Evolutionary conservation across 495 filamentous ascomycete species (phyloP).

Genomic region (Lepidopterella palustris): DNA sequence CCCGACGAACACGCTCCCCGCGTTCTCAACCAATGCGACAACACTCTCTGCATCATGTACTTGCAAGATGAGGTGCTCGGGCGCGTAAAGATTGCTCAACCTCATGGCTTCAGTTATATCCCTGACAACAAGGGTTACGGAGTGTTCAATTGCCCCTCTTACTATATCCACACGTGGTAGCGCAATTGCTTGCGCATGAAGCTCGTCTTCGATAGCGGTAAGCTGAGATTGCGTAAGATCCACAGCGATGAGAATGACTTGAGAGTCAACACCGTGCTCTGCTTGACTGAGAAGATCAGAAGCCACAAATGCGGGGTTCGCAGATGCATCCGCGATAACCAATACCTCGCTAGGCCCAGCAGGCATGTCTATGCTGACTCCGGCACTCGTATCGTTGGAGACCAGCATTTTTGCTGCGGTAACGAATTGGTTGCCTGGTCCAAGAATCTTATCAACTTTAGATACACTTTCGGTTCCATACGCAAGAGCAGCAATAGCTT

Average conservation of each 20-base stretch:
- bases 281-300: slow-evolving; percentile 92
- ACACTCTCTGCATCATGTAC: slow-evolving; percentile 62
- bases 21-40: slow-evolving; percentile 80
- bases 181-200: slow-evolving; percentile 81
- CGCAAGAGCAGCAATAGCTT: slow-evolving; percentile 87
- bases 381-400: slow-evolving; percentile 88
- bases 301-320: slow-evolving; percentile 92
- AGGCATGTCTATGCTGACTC: slow-evolving; percentile 97
- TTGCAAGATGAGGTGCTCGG: slow-evolving; percentile 94
- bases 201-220: slow-evolving; percentile 77
- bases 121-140: slow-evolving; percentile 76
- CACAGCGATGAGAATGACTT: slow-evolving; percentile 87
- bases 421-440: slow-evolving; percentile 97
- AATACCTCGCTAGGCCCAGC: slow-evolving; percentile 95
- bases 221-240: slow-evolving; percentile 66
- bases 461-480: slow-evolving; percentile 76
- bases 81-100: slow-evolving; percentile 91
- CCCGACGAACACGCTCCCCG: slow-evolving; percentile 91
- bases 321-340: slow-evolving; percentile 83
- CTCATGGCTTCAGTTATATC: slow-evolving; percentile 76
- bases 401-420: slow-evolving; percentile 98
- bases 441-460: slow-evolving; percentile 98
- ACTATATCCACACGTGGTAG: slow-evolving; percentile 91
- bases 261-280: slow-evolving; percentile 91
- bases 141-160: slow-evolving; percentile 82